A percentile compares a stretch with the other conserved stretches of the same genome.
Conservation (phyloP, 331 rosid species). For the Acacia pycnantha region DNA sequence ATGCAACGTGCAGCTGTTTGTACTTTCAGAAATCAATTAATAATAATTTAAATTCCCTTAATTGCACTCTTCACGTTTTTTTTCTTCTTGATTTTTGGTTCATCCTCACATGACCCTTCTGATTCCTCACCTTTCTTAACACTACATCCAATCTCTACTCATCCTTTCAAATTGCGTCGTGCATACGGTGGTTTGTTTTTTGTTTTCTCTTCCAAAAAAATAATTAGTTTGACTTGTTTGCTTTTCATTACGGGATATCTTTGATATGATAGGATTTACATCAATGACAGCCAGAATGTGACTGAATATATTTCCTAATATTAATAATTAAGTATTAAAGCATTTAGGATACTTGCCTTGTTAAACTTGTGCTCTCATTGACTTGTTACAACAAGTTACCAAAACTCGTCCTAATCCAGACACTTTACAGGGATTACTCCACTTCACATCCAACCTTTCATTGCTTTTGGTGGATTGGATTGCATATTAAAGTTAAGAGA, state of each 20-base stretch:
- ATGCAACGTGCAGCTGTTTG: background rate
- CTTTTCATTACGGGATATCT: constrained; percentile 2
- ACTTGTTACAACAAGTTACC: background rate
- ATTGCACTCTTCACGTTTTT: background rate
- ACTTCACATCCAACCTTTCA: background rate
- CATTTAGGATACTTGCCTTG: constrained; percentile 24
- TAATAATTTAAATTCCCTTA: background rate
- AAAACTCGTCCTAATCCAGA: background rate
- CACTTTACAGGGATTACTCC: constrained; percentile 7
- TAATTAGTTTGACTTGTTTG: constrained; percentile 6
- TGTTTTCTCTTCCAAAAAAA: background rate
- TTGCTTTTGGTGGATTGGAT: background rate
- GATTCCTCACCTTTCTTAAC: background rate
- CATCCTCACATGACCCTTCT: background rate
- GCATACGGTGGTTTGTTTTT: background rate
- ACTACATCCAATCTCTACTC: background rate
- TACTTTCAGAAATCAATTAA: constrained; percentile 4
- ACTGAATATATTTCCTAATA: constrained; percentile 25
- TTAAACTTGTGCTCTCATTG: constrained; percentile 19
- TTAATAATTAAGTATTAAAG: background rate
- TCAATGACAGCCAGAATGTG: background rate
- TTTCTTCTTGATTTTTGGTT: background rate
- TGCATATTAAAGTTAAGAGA: background rate
- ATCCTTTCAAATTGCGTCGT: background rate
- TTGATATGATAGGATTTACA: background rate